phyloP scores from a whole-genome alignment of 108 stramenopile genomes.

The Cyclotella sp. region DNA sequence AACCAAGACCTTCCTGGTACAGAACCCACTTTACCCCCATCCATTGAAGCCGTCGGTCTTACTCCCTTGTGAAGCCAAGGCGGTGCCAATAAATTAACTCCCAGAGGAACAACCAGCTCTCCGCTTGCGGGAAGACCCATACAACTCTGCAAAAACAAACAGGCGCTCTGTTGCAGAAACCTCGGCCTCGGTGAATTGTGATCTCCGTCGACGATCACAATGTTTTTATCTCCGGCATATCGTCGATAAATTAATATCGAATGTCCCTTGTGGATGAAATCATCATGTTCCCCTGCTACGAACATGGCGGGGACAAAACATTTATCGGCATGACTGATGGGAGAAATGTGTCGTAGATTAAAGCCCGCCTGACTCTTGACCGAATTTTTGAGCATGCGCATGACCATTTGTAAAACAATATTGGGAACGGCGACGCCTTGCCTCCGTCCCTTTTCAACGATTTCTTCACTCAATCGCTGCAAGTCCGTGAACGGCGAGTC shows the following conservation, averaged over 20 bases:
- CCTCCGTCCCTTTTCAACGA: conserved; percentile 74
- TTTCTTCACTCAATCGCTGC: conserved; percentile 67
- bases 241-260: conserved; percentile 56
- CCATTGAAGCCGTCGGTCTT: background rate
- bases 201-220: conserved; percentile 79
- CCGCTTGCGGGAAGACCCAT: conserved; percentile 41
- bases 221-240: conserved; percentile 84
- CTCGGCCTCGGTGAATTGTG: conserved; percentile 78
- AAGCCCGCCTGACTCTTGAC: conserved; percentile 65
- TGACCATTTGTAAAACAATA: conserved; percentile 39
- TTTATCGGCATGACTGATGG: conserved; percentile 59
- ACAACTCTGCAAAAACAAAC: conserved; percentile 51
- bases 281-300: conserved; percentile 67
- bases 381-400: conserved; percentile 65
- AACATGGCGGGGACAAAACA: conserved; percentile 82
- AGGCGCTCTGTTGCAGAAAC: conserved; percentile 39
- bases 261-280: conserved; percentile 65
- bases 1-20: conserved; percentile 22
- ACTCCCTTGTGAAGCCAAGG: conserved; percentile 27
- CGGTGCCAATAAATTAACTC: conserved; percentile 42
- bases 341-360: conserved; percentile 62
- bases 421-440: conserved; percentile 53
- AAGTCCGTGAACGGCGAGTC: conserved; percentile 85
- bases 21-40: background rate
- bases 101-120: conserved; percentile 41